Base-by-base conservation (phyloP, 768 basidiomycete species). In the Imleria badia region DNA sequence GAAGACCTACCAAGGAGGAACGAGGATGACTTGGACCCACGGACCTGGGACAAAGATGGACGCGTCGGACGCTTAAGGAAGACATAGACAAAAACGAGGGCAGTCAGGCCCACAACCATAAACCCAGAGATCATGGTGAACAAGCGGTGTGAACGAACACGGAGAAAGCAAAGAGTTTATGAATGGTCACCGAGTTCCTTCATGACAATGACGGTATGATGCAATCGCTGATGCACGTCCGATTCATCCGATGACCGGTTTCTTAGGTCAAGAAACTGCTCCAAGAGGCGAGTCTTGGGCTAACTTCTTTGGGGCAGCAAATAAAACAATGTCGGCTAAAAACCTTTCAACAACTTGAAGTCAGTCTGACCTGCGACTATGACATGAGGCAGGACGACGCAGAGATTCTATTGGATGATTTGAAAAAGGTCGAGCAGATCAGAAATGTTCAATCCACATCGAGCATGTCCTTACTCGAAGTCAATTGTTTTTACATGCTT, bases 1-100 rank as follows among this genome's bases (percentile, higher is more conserved):
- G n/a, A 19, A 19, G 14, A 22, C 38, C 14, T 52, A 48, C 66
- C 66, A n/a, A 55, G 43, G 35, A 65, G 1, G 23, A 69, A 67
- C 1, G 66, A 69, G 13, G 66, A 29, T 14, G 63, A 39, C 11
- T 54, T 61, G 7, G 68, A 66, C 0, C 66, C 66, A 17, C 52
- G 52, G 17, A 67, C 53, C 12, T 47, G 54, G 43, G 60, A 42
- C 43, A 67, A 40, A 33, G 58, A 50, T 6, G 58, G 40, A 8
- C 39, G 50, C 42, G 45, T 43, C 20, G 13, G 30, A 48, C 19
- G 26, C 26, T 10, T 48, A 9, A 48, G 12, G 8, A 48, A 30
- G 26, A 20, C 34, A 22, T 46, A 62, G 23, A 44, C 36, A 9
- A 64, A 52, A 3, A n/a, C 33, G 13, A 67, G 29, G 19, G 44